Conservation (phyloP, 2,329 filamentous ascomycete genomes). For the Aspergillus hortae region DNA sequence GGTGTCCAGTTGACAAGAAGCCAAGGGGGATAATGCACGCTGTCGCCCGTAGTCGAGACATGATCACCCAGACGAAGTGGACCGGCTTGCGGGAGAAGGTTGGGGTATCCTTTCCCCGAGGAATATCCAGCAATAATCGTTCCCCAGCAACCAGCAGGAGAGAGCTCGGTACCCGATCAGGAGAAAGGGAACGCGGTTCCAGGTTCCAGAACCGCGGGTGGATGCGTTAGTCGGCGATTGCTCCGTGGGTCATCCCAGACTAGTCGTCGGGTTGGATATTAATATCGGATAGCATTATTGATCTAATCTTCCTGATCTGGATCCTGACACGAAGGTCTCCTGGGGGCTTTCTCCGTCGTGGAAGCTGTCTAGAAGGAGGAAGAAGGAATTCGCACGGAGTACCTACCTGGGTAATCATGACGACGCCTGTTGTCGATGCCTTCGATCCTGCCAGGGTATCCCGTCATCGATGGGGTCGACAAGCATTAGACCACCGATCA, state of each 20-base stretch:
- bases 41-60: not conserved
- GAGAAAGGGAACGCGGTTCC: conserved; percentile 6
- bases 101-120: not conserved
- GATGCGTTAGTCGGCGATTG: conserved; percentile 8
- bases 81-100: not conserved
- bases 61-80: not conserved
- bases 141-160: not conserved
- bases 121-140: too few relatives aligned
- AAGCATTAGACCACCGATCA: conserved; percentile 1
- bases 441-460: not conserved
- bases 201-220: conserved; percentile 15
- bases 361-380: not conserved
- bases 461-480: not conserved
- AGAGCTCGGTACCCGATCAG: not conserved
- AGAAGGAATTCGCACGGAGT: too few relatives aligned
- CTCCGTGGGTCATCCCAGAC: not conserved
- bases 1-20: not conserved
- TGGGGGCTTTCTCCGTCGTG: not conserved
- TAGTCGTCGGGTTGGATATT: not conserved
- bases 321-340: not conserved
- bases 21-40: not conserved
- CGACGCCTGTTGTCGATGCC: not conserved
- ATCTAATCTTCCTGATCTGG: not conserved
- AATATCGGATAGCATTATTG: not conserved
- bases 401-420: not conserved